A percentile compares a stretch with the other conserved stretches of the same genome.
Conservation (phyloP, 164 flowering plant species). For the Liquidambar formosana region DNA sequence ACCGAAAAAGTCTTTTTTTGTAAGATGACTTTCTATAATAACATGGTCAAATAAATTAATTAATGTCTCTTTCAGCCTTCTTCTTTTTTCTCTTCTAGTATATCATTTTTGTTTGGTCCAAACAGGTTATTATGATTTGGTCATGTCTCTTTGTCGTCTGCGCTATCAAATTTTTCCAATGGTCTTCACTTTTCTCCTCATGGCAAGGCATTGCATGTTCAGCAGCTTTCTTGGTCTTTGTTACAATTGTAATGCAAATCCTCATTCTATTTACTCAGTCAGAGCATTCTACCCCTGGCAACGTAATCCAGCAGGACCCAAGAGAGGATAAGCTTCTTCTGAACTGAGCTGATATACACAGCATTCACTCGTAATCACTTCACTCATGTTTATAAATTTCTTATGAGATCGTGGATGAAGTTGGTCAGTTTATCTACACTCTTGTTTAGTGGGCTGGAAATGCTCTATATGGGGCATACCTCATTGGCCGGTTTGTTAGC, state of each 20-base stretch:
- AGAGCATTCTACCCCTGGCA: conserved; percentile 52
- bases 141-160: conserved; percentile 5
- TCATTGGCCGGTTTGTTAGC: too few species aligned
- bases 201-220: conserved; percentile 61
- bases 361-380: too few species aligned
- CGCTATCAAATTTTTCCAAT: conserved; percentile 6
- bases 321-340: conserved; percentile 22
- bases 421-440: too few species aligned
- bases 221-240: conserved; percentile 41
- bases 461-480: too few species aligned
- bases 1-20: conserved; percentile 67
- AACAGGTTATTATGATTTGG: conserved; percentile 16
- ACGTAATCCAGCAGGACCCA: conserved; percentile 22
- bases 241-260: conserved; percentile 62
- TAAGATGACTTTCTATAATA: conserved; percentile 20
- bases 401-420: too few species aligned
- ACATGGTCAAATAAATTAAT: not conserved
- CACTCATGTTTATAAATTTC: too few species aligned
- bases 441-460: too few species aligned
- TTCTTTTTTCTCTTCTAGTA: not conserved
- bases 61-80: not conserved
- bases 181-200: conserved; percentile 50
- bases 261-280: conserved; percentile 67
- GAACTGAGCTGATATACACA: conserved; percentile 16
- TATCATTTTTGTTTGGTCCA: not conserved